Conservation (phyloP, 73 alveolate genomes). For the Paramecium biaurelia region DNA sequence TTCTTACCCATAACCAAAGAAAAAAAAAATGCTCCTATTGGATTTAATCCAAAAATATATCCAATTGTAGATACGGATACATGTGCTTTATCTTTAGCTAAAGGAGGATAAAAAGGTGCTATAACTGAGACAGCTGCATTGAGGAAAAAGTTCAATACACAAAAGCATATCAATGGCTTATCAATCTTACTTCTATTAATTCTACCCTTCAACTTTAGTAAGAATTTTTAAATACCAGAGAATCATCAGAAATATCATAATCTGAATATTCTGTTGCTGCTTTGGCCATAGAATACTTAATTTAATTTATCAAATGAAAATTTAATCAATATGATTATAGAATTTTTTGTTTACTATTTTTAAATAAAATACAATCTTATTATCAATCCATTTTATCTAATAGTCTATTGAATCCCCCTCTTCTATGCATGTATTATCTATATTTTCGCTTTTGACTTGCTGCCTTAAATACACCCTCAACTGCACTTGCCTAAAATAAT, state of each 20-base stretch:
- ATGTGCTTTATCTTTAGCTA: slow-evolving; percentile 53
- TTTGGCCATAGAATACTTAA: background rate
- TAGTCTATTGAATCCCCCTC: slow-evolving; percentile 63
- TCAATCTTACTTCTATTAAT: background rate
- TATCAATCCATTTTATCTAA: background rate
- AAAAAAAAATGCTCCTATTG: slow-evolving; percentile 58
- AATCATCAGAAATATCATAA: background rate
- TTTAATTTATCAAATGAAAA: background rate
- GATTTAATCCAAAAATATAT: slow-evolving; percentile 55
- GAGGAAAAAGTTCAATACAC: slow-evolving; percentile 51
- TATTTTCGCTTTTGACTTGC: background rate
- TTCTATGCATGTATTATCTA: slow-evolving; percentile 59
- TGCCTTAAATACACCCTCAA: slow-evolving; percentile 35
- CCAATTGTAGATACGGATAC: slow-evolving; percentile 51
- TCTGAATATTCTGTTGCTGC: slow-evolving; percentile 8
- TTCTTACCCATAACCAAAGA: slow-evolving; percentile 55
- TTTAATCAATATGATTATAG: background rate
- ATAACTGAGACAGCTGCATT: slow-evolving; percentile 66
- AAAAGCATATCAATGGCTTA: slow-evolving; percentile 20
- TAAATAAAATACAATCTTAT: background rate
- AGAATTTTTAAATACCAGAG: background rate
- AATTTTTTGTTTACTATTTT: background rate
- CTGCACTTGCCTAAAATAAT: slow-evolving; percentile 14
- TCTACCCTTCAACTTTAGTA: background rate
- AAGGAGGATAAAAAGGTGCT: slow-evolving; percentile 60